phyloP scores from a whole-genome alignment of 768 basidiomycete genomes.

The Pulveroboletus sp. region DNA sequence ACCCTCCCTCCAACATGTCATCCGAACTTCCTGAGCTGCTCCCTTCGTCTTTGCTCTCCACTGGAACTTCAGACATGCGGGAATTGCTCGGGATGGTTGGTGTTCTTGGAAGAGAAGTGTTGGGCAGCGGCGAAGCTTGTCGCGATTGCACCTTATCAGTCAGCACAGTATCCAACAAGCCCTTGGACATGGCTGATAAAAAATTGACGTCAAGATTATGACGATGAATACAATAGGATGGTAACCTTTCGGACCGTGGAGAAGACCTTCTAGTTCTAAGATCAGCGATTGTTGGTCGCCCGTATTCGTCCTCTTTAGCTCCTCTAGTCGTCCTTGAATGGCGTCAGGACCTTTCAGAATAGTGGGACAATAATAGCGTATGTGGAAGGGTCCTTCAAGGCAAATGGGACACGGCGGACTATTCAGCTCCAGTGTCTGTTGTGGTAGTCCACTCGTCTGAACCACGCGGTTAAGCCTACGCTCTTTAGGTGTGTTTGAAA shows the following conservation, averaged over 20 bases:
- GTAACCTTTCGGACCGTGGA: slow-evolving; percentile 28
- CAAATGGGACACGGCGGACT: slow-evolving; percentile 42
- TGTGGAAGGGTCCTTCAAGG: slow-evolving; percentile 39
- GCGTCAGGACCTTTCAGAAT: slow-evolving; percentile 40
- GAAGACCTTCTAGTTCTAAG: slow-evolving; percentile 35
- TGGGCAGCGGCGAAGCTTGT: neutral
- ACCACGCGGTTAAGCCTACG: neutral
- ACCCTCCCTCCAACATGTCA: slow-evolving; percentile 17
- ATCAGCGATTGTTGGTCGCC: slow-evolving; percentile 32
- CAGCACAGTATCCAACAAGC: neutral
- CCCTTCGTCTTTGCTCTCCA: slow-evolving; percentile 37
- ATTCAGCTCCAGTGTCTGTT: neutral
- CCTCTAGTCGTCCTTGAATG: slow-evolving; percentile 43
- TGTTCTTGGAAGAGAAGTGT: slow-evolving; percentile 6
- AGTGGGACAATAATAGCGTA: slow-evolving; percentile 46
- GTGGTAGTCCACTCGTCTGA: neutral
- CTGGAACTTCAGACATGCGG: slow-evolving; percentile 32
- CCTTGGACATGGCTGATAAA: slow-evolving; percentile 2
- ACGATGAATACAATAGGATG: slow-evolving; percentile 1
- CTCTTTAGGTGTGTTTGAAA: neutral
- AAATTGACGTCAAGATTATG: slow-evolving; percentile 8
- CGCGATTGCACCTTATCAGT: slow-evolving; percentile 1
- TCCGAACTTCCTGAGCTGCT: slow-evolving; percentile 36
- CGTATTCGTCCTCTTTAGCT: slow-evolving; percentile 31
- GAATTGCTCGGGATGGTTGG: slow-evolving; percentile 30